Conservation (phyloP, 23 red algal genomes). For the Cyanidium caldarium region DNA sequence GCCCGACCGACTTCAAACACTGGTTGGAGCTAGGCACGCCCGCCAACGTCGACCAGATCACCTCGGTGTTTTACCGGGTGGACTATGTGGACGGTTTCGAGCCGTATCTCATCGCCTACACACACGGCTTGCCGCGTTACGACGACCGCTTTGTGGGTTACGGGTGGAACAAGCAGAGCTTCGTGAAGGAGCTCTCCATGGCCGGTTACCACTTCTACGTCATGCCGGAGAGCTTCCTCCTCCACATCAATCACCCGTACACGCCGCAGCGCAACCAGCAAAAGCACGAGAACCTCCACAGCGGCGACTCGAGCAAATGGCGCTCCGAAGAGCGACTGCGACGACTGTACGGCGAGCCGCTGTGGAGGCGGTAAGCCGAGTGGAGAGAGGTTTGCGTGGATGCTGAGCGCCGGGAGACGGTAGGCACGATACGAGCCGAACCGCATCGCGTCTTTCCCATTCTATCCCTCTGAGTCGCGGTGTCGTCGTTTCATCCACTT, state of each 20-base stretch:
- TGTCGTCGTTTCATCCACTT: too few relatives aligned
- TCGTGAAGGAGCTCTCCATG: slow-evolving; percentile 19
- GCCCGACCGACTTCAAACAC: background rate
- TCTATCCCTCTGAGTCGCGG: too few relatives aligned
- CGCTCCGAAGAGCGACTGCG: background rate
- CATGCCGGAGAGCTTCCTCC: slow-evolving; percentile 22
- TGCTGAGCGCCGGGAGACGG: too few relatives aligned
- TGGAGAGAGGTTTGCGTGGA: too few relatives aligned
- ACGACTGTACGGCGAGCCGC: background rate
- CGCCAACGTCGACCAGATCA: slow-evolving; percentile 15
- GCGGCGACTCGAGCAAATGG: background rate
- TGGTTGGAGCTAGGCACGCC: slow-evolving; percentile 1
- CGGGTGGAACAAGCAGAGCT: slow-evolving; percentile 83
- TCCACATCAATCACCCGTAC: slow-evolving; percentile 52
- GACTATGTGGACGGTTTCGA: slow-evolving; percentile 49
- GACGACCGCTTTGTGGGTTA: slow-evolving; percentile 88
- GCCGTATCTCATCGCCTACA: slow-evolving; percentile 51
- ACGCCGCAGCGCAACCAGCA: background rate
- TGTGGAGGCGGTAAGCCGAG: too few relatives aligned
- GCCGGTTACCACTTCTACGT: slow-evolving; percentile 25
- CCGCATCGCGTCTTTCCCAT: too few relatives aligned
- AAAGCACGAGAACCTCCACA: background rate
- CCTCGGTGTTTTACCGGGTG: slow-evolving; percentile 7
- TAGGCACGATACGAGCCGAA: too few relatives aligned
- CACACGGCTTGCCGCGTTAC: slow-evolving; percentile 21